Evolutionary conservation across 2,329 filamentous ascomycete genomes (phyloP).

Genomic region (Fusarium dlaminii): DNA sequence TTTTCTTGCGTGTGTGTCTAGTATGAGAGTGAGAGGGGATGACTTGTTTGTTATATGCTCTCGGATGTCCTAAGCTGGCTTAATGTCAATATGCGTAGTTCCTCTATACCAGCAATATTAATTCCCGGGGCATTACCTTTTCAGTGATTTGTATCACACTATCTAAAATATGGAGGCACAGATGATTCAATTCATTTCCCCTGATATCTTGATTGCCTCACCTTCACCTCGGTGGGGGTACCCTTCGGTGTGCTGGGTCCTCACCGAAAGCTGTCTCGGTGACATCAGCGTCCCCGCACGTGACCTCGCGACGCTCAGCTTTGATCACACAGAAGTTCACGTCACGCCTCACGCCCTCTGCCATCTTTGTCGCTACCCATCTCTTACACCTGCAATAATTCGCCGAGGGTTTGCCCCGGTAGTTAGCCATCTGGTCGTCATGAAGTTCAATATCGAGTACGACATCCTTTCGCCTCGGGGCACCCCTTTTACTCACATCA

Average conservation of each 20-base stretch:
- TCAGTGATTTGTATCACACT: not conserved
- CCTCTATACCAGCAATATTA: not conserved
- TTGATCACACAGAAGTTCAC: slow-evolving; percentile 30
- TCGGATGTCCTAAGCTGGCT: not conserved
- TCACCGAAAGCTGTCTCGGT: slow-evolving; percentile 16
- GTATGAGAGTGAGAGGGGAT: not conserved
- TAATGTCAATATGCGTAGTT: not conserved
- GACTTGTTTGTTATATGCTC: not conserved
- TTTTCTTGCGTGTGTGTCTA: not conserved
- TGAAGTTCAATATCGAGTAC: slow-evolving; percentile 65
- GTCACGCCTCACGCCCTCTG: slow-evolving; percentile 38
- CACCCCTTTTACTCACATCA: slow-evolving; percentile 27
- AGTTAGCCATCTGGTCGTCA: slow-evolving; percentile 42
- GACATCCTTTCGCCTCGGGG: slow-evolving; percentile 5
- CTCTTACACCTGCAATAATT: slow-evolving; percentile 2
- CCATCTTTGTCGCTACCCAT: slow-evolving; percentile 7
- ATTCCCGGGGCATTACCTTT: not conserved
- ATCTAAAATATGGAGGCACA: not conserved
- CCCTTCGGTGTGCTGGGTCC: slow-evolving; percentile 1
- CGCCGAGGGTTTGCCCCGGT: slow-evolving; percentile 31
- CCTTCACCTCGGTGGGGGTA: not conserved
- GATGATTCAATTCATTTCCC: not conserved
- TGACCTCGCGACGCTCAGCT: slow-evolving; percentile 45
- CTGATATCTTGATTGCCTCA: not conserved
- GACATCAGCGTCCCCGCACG: slow-evolving; percentile 36